phyloP scores from a whole-genome alignment of 805 yeast genomes.

The Barnettozyma salicaria region DNA sequence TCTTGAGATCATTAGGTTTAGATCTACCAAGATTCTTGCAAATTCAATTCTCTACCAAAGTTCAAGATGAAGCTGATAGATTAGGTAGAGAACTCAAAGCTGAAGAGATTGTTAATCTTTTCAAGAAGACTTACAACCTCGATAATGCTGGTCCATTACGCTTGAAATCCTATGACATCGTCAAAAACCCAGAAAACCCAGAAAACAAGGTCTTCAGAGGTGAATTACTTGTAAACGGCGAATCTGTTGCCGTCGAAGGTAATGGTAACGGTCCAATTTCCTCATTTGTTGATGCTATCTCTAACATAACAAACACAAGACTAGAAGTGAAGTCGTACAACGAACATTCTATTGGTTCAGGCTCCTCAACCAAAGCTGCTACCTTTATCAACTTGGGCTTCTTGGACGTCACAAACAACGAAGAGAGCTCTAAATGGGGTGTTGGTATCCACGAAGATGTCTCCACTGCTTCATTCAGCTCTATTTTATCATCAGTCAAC shows the following conservation, averaged over 20 bases:
- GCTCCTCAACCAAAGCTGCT: conserved; percentile 68
- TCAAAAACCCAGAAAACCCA: conserved; percentile 29
- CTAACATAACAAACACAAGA: conserved; percentile 43
- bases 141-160: conserved; percentile 32
- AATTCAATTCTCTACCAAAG: conserved; percentile 58
- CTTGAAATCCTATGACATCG: conserved; percentile 38
- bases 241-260: conserved; percentile 39
- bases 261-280: conserved; percentile 78
- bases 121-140: conserved; percentile 50
- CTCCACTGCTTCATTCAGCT: conserved; percentile 73
- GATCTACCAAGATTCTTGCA: conserved; percentile 71
- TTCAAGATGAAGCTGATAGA: conserved; percentile 58
- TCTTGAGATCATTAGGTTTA: conserved; percentile 61
- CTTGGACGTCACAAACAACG: conserved; percentile 36
- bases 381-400: conserved; percentile 59
- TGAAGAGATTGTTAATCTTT: conserved; percentile 54
- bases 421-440: conserved; percentile 63
- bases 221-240: conserved; percentile 33
- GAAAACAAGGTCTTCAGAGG: conserved; percentile 39
- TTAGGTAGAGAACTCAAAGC: conserved; percentile 65
- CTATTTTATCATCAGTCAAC: conserved; percentile 62
- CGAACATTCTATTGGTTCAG: conserved; percentile 71
- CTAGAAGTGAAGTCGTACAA: conserved; percentile 61
- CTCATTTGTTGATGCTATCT: conserved; percentile 60
- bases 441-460: conserved; percentile 90